Base-by-base conservation (phyloP, 768 basidiomycete species). In the Pisolithus sp. region DNA sequence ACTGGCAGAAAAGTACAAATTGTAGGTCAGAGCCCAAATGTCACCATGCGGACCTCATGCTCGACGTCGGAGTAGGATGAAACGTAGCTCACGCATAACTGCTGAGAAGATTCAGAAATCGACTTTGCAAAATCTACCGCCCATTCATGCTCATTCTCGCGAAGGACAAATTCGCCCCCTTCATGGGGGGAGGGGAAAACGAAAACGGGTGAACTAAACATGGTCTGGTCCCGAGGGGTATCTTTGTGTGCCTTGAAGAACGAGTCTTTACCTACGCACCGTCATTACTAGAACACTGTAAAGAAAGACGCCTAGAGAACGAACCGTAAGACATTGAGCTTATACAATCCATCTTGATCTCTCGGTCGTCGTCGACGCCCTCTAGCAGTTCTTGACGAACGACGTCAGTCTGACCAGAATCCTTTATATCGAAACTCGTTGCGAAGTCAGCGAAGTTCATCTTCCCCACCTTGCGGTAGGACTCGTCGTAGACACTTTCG, bases 221-320 rank as follows among this genome's bases (percentile, higher is more conserved):
- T 79, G 26, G 58, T 56, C 8, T 67, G 62, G 7, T 63, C 57
- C 6, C 72, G 71, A 5, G 75, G 76, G 0, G 78, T 78, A 51
- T 79, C 80, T 38, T 73, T 67, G 54, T 79, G 79, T 1, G 73
- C 36, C 55, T 77, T 78, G 69, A 79, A 80, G 58, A 76, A 79
- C 0, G 71, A 70, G 8, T 66, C 76, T 42, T 69, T 58, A 1
- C 67, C 76, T 76, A 8, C 2, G 10, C 30, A 30, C 7, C 47
- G 10, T 41, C 13, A 37, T 34, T 20, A 13, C 3, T 12, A 24
- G n/a, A 10, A 30, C 7, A 9, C 31, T n/a, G 12, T 13, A n/a
- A 30, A 13, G 15, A 20, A 28, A 15, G 40, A 39, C 18, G 17
- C 12, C 24, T 37, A 6, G 3, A 28, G 20, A 10, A 58, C 59